These are phyloP conservation scores for Coprinopsis sp. DNA, from an alignment of 768 basidiomycete genomes.

Conservation along the genomic window DNA sequence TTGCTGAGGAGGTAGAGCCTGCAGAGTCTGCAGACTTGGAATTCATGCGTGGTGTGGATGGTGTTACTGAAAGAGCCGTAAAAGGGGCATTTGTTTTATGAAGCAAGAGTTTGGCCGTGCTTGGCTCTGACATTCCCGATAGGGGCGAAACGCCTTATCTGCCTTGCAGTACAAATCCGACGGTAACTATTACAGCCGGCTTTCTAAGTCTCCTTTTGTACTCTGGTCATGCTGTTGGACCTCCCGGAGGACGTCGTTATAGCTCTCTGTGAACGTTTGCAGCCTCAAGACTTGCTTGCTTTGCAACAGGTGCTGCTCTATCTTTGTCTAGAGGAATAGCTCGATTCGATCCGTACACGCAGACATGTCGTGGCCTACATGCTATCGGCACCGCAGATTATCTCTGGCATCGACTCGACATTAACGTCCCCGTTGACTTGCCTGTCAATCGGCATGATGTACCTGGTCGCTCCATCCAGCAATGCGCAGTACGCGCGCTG, in stretches of 20 bases:
- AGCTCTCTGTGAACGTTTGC: conserved; percentile 3
- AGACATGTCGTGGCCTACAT: conserved; percentile 57
- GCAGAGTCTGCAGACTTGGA: conserved; percentile 24
- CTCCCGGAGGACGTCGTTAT: conserved; percentile 11
- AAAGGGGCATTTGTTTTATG: conserved; percentile 3
- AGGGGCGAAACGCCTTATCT: no score
- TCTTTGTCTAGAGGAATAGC: background rate
- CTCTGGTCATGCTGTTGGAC: background rate
- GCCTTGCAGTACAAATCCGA: background rate
- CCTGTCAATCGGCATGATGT: conserved; percentile 21
- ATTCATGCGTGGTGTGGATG: conserved; percentile 29
- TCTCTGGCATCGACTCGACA: conserved; percentile 45
- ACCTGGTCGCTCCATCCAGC: conserved; percentile 31
- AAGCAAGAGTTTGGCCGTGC: conserved; percentile 16
- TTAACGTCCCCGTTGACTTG: conserved; percentile 44
- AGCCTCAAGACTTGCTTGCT: conserved; percentile 37
- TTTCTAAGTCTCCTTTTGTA: background rate
- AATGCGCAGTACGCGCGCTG: conserved; percentile 38
- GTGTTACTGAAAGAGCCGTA: conserved; percentile 16
- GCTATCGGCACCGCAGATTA: conserved; percentile 43
- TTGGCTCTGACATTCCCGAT: conserved; percentile 9
- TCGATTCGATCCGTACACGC: conserved; percentile 19
- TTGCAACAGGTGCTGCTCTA: conserved; percentile 38
- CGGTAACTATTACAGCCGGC: background rate
- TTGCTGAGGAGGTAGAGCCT: conserved; percentile 35